Evolutionary conservation across 495 filamentous ascomycete genomes (phyloP), one percentile per base, ranked within the genome.

Genomic region (Penicillium paxilli): DNA sequence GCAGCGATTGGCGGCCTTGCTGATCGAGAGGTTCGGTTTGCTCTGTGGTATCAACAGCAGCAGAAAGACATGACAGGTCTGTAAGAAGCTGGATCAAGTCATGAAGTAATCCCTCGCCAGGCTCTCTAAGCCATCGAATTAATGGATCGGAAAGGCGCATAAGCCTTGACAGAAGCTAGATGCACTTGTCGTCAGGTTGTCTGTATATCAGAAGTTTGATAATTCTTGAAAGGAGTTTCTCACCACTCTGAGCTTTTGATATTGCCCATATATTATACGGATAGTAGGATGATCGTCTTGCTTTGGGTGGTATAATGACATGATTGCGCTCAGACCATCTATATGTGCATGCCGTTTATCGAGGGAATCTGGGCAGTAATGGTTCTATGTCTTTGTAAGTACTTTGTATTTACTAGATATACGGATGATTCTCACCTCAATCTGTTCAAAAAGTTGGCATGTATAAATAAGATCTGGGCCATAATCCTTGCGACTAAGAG

Each of bases 181-280:
- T 42, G 19, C 16, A 41, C 21, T 28, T 30, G 23, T n/a, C 9
- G 14, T 42, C 19, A 42, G 40, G n/a, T 7, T 37, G n/a, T 37
- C 33, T 37, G 33, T 37, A 37, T 37, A 37, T 37, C 33, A 37
- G 33, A 37, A 14, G n/a, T 37, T 7, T n/a, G n/a, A 5, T 37
- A 37, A 37, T 37, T 37, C n/a, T 5, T 14, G 40, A 42, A 42
- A 42, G 2, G 40, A 23, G 9, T 42, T 20, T 42, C 48, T 51
- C 28, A 51, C 48, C 48, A 51, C 48, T 51, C 35, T 51, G 4
- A 37, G 22, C 19, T 51, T 51, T 41, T 51, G 48, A 35, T 51
- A 19, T 41, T 26, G 21, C 10, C 48, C 48, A 51, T 41, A 51
- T 3, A 51, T 51, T 8, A 35, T 22, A 37, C 35, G 14, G 6